phyloP scores from a whole-genome alignment of 2,329 filamentous ascomycete genomes.

The Pyrenochaeta sp. region DNA sequence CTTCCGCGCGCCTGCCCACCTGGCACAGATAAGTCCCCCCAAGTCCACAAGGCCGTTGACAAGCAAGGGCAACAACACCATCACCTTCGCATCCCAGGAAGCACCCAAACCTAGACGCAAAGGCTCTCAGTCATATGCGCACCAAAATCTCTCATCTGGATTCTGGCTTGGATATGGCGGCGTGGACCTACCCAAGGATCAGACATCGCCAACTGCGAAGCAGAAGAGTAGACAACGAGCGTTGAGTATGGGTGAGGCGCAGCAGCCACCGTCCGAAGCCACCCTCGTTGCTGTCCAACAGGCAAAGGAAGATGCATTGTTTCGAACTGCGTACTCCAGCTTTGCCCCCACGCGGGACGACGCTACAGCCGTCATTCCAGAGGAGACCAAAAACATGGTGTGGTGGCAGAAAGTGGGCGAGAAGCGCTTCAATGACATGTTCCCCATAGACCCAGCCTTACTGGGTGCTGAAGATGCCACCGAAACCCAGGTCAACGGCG shows the following conservation, averaged over 20 bases:
- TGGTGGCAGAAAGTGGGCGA: slow-evolving; percentile 81
- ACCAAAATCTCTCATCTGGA: slow-evolving; percentile 70
- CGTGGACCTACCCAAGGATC: slow-evolving; percentile 52
- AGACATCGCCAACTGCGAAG: slow-evolving; percentile 69
- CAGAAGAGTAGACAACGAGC: slow-evolving; percentile 76
- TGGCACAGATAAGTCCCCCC: slow-evolving; percentile 73
- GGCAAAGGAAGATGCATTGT: slow-evolving; percentile 76
- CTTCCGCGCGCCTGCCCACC: slow-evolving; percentile 72
- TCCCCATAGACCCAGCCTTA: slow-evolving; percentile 62
- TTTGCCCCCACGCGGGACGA: slow-evolving; percentile 82
- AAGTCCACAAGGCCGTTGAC: slow-evolving; percentile 75
- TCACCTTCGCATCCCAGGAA: slow-evolving; percentile 63
- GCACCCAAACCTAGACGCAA: slow-evolving; percentile 56
- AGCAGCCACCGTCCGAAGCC: slow-evolving; percentile 58
- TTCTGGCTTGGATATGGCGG: slow-evolving; percentile 69
- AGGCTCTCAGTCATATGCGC: slow-evolving; percentile 66
- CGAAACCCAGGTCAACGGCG: slow-evolving; percentile 46
- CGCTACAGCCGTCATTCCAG: slow-evolving; percentile 73
- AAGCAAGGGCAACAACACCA: slow-evolving; percentile 61
- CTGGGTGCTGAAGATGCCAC: slow-evolving; percentile 48
- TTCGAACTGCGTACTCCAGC: slow-evolving; percentile 79
- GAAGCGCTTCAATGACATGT: slow-evolving; percentile 70
- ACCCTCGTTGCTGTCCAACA: slow-evolving; percentile 57
- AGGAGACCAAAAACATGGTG: slow-evolving; percentile 70
- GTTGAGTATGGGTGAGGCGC: slow-evolving; percentile 70